phyloP scores from a whole-genome alignment of 2,329 filamentous ascomycete genomes.

The Penicillium sumatraense region DNA sequence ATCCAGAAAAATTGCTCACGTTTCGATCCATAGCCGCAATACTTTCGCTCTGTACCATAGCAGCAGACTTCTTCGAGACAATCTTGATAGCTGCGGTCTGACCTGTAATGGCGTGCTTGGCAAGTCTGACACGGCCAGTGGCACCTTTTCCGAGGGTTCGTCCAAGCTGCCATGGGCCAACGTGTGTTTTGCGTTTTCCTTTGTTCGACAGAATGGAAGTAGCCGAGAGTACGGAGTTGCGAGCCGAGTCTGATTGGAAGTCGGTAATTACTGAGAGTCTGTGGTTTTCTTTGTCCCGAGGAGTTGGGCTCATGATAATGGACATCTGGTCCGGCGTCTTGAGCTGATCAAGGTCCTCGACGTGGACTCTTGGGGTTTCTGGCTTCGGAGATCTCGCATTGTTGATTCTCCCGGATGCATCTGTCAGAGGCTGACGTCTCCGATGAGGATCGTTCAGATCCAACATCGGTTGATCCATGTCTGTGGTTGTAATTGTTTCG shows the following conservation, averaged over 20 bases:
- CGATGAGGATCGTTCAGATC: conserved; percentile 22
- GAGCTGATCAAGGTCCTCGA: conserved; percentile 21
- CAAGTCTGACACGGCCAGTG: conserved; percentile 83
- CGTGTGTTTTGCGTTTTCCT: conserved; percentile 69
- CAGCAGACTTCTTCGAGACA: conserved; percentile 79
- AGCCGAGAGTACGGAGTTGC: conserved; percentile 59
- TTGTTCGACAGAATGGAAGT: conserved; percentile 60
- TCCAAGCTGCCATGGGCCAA: conserved; percentile 93
- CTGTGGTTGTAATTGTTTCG: not conserved
- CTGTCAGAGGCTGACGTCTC: conserved; percentile 27
- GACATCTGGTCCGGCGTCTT: conserved; percentile 35
- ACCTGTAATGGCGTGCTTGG: conserved; percentile 76
- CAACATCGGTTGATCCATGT: conserved; percentile 20
- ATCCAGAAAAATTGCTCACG: conserved; percentile 58
- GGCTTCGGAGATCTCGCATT: conserved; percentile 18
- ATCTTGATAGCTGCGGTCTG: conserved; percentile 94
- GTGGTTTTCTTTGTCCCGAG: conserved; percentile 52
- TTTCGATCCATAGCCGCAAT: conserved; percentile 80
- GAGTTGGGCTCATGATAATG: conserved; percentile 31
- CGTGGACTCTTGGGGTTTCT: conserved; percentile 17
- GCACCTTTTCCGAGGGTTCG: conserved; percentile 88
- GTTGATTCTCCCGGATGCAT: conserved; percentile 26
- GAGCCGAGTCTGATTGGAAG: conserved; percentile 53
- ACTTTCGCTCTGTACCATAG: conserved; percentile 82
- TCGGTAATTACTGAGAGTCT: conserved; percentile 58